Base-by-base conservation (phyloP, 805 yeast genomes). In the Myxozyma monticola region DNA sequence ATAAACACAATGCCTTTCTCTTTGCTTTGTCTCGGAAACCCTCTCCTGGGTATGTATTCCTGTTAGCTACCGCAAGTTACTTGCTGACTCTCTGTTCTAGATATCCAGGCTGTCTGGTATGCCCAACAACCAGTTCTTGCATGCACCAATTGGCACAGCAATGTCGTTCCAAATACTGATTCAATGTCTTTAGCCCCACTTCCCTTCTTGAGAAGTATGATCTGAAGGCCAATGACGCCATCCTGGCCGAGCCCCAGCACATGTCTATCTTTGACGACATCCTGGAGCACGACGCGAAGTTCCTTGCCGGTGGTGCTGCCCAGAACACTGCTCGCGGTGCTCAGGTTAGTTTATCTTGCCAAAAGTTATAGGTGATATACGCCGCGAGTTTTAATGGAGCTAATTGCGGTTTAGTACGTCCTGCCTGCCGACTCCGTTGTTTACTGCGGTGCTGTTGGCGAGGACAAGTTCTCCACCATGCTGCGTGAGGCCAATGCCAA, bases 271-370 rank as follows among this genome's bases (percentile, higher is more conserved):
- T 76, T 71, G 98, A 93, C 70, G 78, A 87, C 60, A 72, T 88
- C 48, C 69, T 75, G 31, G 73, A 73, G 67, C 74, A 77, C 31
- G 79, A 76, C 52, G 81, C 88, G 56, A 79, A 81, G 63, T 71
- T 82, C 55, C 80, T 91, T 61, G 99, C 99, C 56, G 99, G 99
- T 62, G 99, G 99, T 69, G 99, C 99, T 64, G 99, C 97, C 54
- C 99, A 93, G 76, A 93, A 93, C 77, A 81, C 98, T 59, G 97
- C 98, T 51, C 83, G 99, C 74, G 99, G 96, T 67, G 98, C 98
- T 43, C 97, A 91, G 68, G 56, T 52, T 22, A 8, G 37, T 26
- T 8, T 20, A 5, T 10, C 29, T 33, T 25, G 3, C 7, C 38
- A 9, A 14, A n/a, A n/a, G n/a, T n/a, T n/a, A n/a, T n/a, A n/a